phyloP scores from a whole-genome alignment of 2,329 filamentous ascomycete genomes.

The Boeremia exigua region DNA sequence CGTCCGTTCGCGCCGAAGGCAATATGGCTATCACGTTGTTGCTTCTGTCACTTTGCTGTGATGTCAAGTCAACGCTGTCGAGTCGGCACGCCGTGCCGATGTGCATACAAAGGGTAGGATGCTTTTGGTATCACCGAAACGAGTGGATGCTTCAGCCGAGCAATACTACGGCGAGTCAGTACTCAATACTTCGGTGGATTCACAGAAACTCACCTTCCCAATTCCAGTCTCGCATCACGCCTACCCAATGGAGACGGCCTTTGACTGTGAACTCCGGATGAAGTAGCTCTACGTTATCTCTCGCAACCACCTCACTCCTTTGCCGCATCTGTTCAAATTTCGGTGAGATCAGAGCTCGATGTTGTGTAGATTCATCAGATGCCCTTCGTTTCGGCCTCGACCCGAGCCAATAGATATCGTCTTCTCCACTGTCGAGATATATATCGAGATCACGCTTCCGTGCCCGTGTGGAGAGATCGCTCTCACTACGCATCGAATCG shows the following conservation, averaged over 20 bases:
- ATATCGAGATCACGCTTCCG: conserved; percentile 34
- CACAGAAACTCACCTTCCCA: conserved; percentile 69
- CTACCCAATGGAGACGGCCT: conserved; percentile 71
- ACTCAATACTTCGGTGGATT: neutral
- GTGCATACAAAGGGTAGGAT: neutral
- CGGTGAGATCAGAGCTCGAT: neutral
- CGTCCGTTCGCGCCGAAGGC: too few species aligned
- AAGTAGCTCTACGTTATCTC: conserved; percentile 48
- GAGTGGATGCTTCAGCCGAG: neutral
- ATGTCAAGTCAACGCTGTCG: too few species aligned
- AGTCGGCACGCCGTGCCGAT: too few species aligned
- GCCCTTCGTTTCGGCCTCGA: conserved; percentile 28
- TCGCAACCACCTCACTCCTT: conserved; percentile 28
- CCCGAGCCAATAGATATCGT: conserved; percentile 32
- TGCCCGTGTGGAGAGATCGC: conserved; percentile 15
- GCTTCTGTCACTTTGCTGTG: too few species aligned
- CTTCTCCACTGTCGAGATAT: conserved; percentile 15
- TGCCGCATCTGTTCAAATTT: conserved; percentile 21
- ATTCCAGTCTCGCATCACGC: conserved; percentile 74
- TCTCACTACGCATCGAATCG: conserved; percentile 13
- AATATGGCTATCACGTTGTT: too few species aligned
- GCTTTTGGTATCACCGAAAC: neutral
- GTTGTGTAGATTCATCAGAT: neutral
- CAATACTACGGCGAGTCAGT: conserved; percentile 1
- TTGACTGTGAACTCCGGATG: conserved; percentile 69